phyloP scores from a whole-genome alignment of 1,139 yeast genomes.

The Sugiyamaella grinbergsii region DNA sequence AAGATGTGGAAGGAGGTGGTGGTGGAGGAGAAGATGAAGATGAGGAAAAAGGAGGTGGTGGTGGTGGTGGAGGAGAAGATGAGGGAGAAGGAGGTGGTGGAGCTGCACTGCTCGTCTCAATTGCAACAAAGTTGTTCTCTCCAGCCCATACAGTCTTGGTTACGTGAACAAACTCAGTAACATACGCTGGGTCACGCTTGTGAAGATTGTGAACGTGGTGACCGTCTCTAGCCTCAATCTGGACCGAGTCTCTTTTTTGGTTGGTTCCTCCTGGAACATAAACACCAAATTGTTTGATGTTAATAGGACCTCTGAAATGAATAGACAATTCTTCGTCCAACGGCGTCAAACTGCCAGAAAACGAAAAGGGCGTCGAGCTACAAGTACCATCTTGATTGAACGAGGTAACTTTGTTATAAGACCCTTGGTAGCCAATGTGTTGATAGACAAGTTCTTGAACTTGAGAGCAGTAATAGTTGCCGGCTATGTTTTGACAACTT shows the following conservation, averaged over 20 bases:
- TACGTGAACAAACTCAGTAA: conserved; percentile 54
- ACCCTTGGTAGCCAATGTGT: conserved; percentile 77
- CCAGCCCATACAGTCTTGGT: conserved; percentile 74
- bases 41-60: conserved; percentile 30
- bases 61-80: conserved; percentile 28
- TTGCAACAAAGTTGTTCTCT: conserved; percentile 49
- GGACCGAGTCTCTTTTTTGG: conserved; percentile 42
- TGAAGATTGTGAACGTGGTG: conserved; percentile 57
- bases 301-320: conserved; percentile 92
- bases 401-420: conserved; percentile 68
- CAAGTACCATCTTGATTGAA: conserved; percentile 68
- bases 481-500: conserved; percentile 44
- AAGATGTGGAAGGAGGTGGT: conserved; percentile 22
- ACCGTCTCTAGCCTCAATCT: conserved; percentile 37
- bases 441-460: conserved; percentile 68
- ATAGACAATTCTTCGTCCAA: conserved; percentile 86
- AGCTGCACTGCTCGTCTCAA: conserved; percentile 23
- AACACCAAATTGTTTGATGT: conserved; percentile 76
- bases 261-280: conserved; percentile 46
- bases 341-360: conserved; percentile 80
- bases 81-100: conserved; percentile 30
- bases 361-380: conserved; percentile 51
- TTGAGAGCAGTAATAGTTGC: conserved; percentile 80
- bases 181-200: conserved; percentile 51
- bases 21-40: conserved; percentile 32